Conservation (phyloP, 345 rosid species). For the Syzygium aqueum region DNA sequence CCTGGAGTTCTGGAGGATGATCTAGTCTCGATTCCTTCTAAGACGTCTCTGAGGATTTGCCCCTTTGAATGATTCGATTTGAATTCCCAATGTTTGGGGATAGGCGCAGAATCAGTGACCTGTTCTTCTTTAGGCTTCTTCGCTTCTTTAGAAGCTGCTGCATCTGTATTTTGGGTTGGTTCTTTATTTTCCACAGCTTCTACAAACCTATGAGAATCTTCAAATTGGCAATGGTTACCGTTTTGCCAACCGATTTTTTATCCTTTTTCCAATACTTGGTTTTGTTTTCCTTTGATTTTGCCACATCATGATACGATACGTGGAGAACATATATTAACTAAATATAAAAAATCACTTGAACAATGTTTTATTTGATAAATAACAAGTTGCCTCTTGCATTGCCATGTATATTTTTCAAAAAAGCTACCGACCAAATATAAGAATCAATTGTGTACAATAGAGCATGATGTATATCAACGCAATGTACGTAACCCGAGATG, state of each 20-base stretch:
- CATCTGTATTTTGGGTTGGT: neutral
- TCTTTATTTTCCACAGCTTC: neutral
- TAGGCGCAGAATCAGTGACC: neutral
- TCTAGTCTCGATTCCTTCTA: neutral
- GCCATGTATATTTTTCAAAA: neutral
- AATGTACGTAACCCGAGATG: neutral
- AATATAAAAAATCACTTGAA: neutral
- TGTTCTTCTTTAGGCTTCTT: rapidly evolving
- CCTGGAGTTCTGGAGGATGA: neutral
- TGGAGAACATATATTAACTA: neutral
- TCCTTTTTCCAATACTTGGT: neutral
- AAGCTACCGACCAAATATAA: neutral
- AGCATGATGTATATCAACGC: rapidly evolving
- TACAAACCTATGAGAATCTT: neutral
- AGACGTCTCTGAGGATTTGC: rapidly evolving
- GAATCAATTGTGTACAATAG: neutral
- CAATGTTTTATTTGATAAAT: too few relatives aligned
- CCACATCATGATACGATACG: rapidly evolving
- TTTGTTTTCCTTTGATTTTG: too few relatives aligned
- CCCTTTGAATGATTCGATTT: rapidly evolving
- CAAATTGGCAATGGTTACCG: neutral
- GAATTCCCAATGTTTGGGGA: neutral
- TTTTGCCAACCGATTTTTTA: neutral
- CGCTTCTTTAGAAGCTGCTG: neutral
- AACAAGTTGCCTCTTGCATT: neutral